Evolutionary conservation across 1,284 basidiomycete species (phyloP), one percentile per base, ranked within the genome.

Genomic region (Termitomyces sp.): DNA sequence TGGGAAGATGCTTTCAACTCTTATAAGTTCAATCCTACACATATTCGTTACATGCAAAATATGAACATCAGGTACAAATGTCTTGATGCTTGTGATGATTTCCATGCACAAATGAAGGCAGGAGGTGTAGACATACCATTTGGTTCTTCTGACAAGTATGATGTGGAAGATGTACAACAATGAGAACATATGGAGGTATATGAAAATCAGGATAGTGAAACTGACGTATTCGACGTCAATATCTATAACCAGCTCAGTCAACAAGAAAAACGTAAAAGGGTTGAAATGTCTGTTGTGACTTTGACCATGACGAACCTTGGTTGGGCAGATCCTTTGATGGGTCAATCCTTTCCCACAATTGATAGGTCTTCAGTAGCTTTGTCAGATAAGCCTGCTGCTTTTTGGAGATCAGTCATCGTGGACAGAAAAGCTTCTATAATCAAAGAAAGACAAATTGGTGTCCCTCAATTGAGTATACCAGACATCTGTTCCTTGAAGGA

Each of bases 51-150:
- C 1, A 63, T 65, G 45, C 31, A 48, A 1, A 65, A 64, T 33
- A 62, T 64, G 39, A 62, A 63, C 41, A 33, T 67, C 0, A 45
- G 43, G 24, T 65, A 64, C 49, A 60, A 66, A 46, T 66, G 64
- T 30, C 33, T 60, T 1, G 64, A 66, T 55, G 59, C 63, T 11
- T 44, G 57, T 1, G 60, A 66, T 57, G 61, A 65, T 41, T 60
- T 52, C 30, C 11, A 43, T 8, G 57, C 57, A 26, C 50, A 60
- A 43, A 21, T 58, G 42, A 58, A 57, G 43, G 3, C 5, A 1
- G 21, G 26, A 1, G 4, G 21, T 0, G 21, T 41, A n/a, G 11
- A 13, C 5, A 6, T 41, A 18, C 11, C 34, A 16, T 13, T 11
- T 5, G 34, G 5, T 5, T 5, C 3, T 13, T 37, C 4, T 37